Evolutionary conservation across 805 yeast species (phyloP).

Genomic region (Starmerella scarabaei): DNA sequence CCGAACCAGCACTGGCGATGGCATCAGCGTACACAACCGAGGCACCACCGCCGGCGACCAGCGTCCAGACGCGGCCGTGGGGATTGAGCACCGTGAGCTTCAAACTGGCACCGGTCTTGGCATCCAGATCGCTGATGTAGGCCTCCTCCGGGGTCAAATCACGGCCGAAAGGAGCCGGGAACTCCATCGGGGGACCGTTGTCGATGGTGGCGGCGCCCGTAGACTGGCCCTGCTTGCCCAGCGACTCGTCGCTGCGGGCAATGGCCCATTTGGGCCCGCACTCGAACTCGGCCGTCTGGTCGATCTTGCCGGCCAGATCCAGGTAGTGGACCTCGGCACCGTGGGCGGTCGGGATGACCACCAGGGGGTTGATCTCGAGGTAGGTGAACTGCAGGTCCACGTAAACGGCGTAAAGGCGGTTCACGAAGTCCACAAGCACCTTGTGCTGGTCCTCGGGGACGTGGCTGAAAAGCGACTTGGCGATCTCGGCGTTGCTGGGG

Average conservation of each 20-base stretch:
- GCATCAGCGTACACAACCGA: conserved; percentile 38
- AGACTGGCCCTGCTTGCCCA: conserved; percentile 26
- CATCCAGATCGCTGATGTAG: conserved; percentile 36
- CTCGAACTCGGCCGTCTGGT: conserved; percentile 38
- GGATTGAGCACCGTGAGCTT: conserved; percentile 34
- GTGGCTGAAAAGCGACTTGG: conserved; percentile 27
- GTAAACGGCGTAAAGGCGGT: conserved; percentile 36
- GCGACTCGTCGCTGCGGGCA: conserved; percentile 33
- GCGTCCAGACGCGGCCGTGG: conserved; percentile 35
- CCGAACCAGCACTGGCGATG: conserved; percentile 36
- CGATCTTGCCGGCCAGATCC: conserved; percentile 37
- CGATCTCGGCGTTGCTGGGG: conserved; percentile 30
- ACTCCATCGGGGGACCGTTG: conserved; percentile 37
- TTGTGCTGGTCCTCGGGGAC: conserved; percentile 32
- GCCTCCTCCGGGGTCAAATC: conserved; percentile 35
- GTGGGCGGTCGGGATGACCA: conserved; percentile 30
- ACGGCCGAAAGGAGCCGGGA: conserved; percentile 39
- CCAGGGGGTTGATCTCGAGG: conserved; percentile 36
- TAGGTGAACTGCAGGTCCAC: conserved; percentile 37
- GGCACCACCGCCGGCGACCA: conserved; percentile 39
- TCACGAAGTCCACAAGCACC: conserved; percentile 33
- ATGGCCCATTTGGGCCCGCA: conserved; percentile 39
- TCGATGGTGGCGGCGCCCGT: conserved; percentile 27
- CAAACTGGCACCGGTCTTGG: conserved; percentile 38
- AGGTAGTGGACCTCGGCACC: conserved; percentile 33